phyloP scores from a whole-genome alignment of 2,329 filamentous ascomycete species.

The Sclerotiophoma versabilis region DNA sequence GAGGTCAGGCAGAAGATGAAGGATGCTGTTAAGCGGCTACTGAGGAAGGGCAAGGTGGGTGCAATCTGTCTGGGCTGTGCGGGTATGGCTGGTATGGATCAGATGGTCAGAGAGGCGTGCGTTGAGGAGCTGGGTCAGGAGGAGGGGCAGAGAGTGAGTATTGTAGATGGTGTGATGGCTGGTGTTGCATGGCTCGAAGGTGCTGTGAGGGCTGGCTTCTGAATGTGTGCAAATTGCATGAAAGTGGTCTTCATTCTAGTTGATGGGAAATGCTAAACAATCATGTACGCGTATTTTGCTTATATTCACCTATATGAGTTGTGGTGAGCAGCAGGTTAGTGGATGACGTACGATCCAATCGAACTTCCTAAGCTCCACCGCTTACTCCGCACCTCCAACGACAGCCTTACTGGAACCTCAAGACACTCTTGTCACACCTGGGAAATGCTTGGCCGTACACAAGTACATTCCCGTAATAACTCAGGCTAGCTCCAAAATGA shows the following conservation, averaged over 20 bases:
- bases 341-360: constrained; percentile 11
- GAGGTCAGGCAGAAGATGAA: constrained; percentile 71
- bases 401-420: not conserved
- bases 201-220: constrained; percentile 48
- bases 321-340: not conserved
- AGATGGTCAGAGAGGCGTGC: constrained; percentile 74
- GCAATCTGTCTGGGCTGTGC: constrained; percentile 87
- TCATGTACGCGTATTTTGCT: not conserved
- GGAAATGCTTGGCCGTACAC: not conserved
- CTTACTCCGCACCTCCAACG: not conserved
- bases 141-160: constrained; percentile 65
- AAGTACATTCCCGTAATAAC: not conserved
- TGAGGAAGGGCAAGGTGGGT: constrained; percentile 64
- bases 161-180: constrained; percentile 82
- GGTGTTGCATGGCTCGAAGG: constrained; percentile 70
- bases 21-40: constrained; percentile 71
- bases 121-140: constrained; percentile 68
- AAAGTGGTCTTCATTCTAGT: too few species aligned
- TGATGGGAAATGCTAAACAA: not conserved
- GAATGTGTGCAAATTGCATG: too few species aligned
- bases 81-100: constrained; percentile 86
- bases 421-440: not conserved
- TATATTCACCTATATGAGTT: not conserved
- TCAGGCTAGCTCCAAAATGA: not conserved
- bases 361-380: not conserved